Percentiles rank a stretch among this genome's conserved stretches.
These are phyloP conservation scores for Samsoniella hepiali DNA, from an alignment of 2,329 filamentous ascomycete species.

Conservation along the genomic window DNA sequence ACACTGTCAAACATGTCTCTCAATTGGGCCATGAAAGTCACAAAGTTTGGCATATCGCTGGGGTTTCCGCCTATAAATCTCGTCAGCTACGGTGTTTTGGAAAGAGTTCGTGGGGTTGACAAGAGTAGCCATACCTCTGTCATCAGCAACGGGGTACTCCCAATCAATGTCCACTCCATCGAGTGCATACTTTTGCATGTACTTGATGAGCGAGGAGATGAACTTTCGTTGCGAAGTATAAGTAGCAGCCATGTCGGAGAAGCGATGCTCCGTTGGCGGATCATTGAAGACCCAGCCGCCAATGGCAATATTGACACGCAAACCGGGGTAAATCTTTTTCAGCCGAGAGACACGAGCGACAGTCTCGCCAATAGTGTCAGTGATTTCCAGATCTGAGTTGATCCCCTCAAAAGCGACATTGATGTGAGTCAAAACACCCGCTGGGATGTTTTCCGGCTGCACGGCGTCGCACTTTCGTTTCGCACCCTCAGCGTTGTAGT, in stretches of 20 bases:
- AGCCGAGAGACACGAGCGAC: constrained; percentile 1
- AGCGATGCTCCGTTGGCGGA: constrained; percentile 27
- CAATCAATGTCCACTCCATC: constrained; percentile 33
- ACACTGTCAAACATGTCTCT: constrained; percentile 1
- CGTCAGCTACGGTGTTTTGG: not conserved
- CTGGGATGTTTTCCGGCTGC: constrained; percentile 15
- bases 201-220: constrained; percentile 13
- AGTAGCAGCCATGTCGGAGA: not conserved
- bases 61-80: not conserved
- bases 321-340: constrained; percentile 1
- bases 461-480: constrained; percentile 13
- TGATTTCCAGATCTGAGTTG: constrained; percentile 2
- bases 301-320: constrained; percentile 22
- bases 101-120: not conserved
- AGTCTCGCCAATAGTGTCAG: constrained; percentile 7
- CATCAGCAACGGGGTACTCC: constrained; percentile 27
- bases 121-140: not conserved
- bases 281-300: constrained; percentile 41
- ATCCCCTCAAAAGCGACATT: constrained; percentile 17
- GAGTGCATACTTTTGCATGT: constrained; percentile 28
- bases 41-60: not conserved
- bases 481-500: constrained; percentile 11
- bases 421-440: constrained; percentile 13
- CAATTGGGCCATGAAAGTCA: not conserved
- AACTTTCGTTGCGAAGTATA: not conserved